A percentile compares a stretch with the other conserved stretches of the same genome.
phyloP scores from a whole-genome alignment of 345 rosid species.

The Alliaria petiolata region DNA sequence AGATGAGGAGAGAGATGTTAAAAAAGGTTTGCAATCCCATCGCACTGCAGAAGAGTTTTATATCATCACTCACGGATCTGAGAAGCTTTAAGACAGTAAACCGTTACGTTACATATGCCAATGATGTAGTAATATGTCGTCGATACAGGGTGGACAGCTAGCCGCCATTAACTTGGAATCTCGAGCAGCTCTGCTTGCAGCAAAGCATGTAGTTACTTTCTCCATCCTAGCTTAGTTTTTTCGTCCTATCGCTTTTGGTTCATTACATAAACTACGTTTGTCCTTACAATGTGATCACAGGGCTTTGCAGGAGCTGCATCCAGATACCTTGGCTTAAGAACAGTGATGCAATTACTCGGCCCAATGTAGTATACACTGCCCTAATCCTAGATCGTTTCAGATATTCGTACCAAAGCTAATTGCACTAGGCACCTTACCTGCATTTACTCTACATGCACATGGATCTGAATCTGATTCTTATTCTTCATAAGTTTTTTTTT shows the following conservation, averaged over 20 bases:
- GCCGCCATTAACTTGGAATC: conserved; percentile 76
- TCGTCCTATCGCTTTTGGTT: conserved; percentile 3
- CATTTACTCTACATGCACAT: background rate
- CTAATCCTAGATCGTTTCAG: background rate
- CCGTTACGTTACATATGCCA: too few species aligned
- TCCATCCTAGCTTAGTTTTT: background rate
- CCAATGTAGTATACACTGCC: conserved; percentile 50
- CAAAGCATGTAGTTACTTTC: conserved; percentile 54
- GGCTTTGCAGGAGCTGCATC: conserved; percentile 87
- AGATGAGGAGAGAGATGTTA: conserved; percentile 68
- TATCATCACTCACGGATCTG: background rate
- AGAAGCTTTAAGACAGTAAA: background rate
- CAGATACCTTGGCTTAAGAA: conserved; percentile 81
- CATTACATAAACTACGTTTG: background rate
- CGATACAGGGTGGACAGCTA: conserved; percentile 65
- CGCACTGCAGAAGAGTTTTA: background rate
- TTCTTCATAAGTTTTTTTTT: background rate
- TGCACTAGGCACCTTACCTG: too few species aligned
- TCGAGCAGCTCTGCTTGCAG: conserved; percentile 82
- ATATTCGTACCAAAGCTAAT: background rate
- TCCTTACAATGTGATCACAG: conserved; percentile 34
- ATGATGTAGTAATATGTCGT: too few species aligned
- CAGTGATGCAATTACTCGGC: conserved; percentile 71
- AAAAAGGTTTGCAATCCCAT: conserved; percentile 47
- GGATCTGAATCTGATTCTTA: background rate